Base-by-base conservation (phyloP, 208 protist genomes). In the Borovskyia barvae region DNA sequence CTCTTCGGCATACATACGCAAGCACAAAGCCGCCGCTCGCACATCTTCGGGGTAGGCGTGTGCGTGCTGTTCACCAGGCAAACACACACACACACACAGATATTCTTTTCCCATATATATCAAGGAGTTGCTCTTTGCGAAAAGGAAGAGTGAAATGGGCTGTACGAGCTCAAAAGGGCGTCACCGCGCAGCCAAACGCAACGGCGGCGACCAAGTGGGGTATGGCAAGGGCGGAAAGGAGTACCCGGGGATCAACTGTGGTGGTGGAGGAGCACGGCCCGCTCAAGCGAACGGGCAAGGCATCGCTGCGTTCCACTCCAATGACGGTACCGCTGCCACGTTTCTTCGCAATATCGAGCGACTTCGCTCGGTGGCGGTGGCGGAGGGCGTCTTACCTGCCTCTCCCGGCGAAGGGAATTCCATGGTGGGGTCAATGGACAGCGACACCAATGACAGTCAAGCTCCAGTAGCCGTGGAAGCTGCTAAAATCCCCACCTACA, bases 331-430 rank as follows among this genome's bases (percentile, higher is more conserved):
- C 46, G 22, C 63, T 20, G 65, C 49, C 22, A 25, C 40, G 2
- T 80, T 75, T 46, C 48, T 64, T 7, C 50, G 65, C 20, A 48
- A 59, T 22, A 46, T 80, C n/a, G 49, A 51, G 41, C 58, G 43
- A 19, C 19, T 74, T 25, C 73, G 73, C 39, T 47, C 25, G 15
- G 62, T 53, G 7, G 73, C 62, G 1, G 48, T 73, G 29, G 37
- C 37, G 7, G 45, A 65, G 33, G 73, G 73, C 37, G 58, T 80
- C 33, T 22, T 73, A 14, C 62, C 61, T 2, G 48, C 53, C 0
- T 24, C 22, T 9, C 55, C 62, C 8, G 43, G 50, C 42, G 58
- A n/a, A n/a, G n/a, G n/a, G n/a, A n/a, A n/a, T n/a, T n/a, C n/a
- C n/a, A n/a, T n/a, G n/a, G n/a, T n/a, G n/a, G n/a, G n/a, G n/a